A percentile compares a stretch with the other conserved stretches of the same genome.
Conservation (phyloP, 805 yeast genomes). For the Metschnikowia santaceciliae region DNA sequence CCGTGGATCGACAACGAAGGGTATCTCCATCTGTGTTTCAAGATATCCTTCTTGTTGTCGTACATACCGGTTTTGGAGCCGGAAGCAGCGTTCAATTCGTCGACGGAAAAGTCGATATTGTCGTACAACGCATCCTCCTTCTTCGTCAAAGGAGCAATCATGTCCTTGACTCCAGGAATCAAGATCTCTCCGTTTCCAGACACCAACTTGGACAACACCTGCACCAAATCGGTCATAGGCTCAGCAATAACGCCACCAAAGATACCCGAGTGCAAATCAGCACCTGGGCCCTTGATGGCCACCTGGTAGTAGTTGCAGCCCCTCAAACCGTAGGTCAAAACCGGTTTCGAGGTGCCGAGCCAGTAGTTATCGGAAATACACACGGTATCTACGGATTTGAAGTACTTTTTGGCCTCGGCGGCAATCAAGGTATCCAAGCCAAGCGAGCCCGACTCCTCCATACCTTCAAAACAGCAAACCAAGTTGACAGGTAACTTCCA, state of each 20-base stretch:
- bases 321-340: constrained; percentile 93
- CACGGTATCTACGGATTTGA: constrained; percentile 87
- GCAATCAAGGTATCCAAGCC: constrained; percentile 85
- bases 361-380: constrained; percentile 97
- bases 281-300: constrained; percentile 82
- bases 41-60: constrained; percentile 73
- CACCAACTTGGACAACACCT: constrained; percentile 73
- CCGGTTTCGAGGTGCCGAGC: constrained; percentile 97
- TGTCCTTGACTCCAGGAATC: constrained; percentile 85
- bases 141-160: constrained; percentile 91
- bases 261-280: constrained; percentile 95
- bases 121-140: constrained; percentile 78
- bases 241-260: constrained; percentile 97
- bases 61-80: constrained; percentile 84
- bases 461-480: constrained; percentile 93
- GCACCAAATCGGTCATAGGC: constrained; percentile 91
- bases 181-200: constrained; percentile 76
- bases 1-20: constrained; percentile 97
- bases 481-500: constrained; percentile 91
- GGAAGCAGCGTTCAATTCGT: constrained; percentile 81
- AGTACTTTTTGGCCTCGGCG: constrained; percentile 72
- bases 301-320: constrained; percentile 94
- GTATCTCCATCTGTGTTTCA: constrained; percentile 98
- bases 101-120: constrained; percentile 76
- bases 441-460: constrained; percentile 97